Evolutionary conservation across 2,329 filamentous ascomycete genomes (phyloP).

Genomic region (Colletotrichum sp.): DNA sequence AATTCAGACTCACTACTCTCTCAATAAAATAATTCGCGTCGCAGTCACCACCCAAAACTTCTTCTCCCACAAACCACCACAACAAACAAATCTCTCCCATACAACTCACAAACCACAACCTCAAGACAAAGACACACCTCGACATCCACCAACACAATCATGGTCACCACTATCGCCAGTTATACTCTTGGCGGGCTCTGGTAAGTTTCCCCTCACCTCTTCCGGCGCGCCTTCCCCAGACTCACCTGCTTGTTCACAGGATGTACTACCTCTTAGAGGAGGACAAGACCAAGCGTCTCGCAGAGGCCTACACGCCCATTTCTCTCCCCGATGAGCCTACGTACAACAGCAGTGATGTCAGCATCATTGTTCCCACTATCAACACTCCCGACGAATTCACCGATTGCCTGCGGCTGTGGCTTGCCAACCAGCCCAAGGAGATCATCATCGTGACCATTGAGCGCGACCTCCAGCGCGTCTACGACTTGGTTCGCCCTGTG

Average conservation of each 20-base stretch:
- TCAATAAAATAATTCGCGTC: neutral
- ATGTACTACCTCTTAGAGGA: slow-evolving; percentile 4
- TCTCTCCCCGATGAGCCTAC: neutral
- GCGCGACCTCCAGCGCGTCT: slow-evolving; percentile 4
- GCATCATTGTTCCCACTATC: slow-evolving; percentile 30
- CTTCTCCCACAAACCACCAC: neutral
- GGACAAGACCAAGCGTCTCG: neutral
- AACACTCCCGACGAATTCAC: slow-evolving; percentile 24
- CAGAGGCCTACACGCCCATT: neutral
- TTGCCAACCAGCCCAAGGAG: slow-evolving; percentile 26
- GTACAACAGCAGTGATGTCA: slow-evolving; percentile 24
- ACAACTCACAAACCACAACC: neutral
- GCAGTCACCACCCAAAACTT: neutral
- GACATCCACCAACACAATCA: neutral
- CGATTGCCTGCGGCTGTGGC: slow-evolving; percentile 25
- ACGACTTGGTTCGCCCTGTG: neutral
- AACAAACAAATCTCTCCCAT: neutral
- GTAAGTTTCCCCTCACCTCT: neutral
- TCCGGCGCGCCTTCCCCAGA: too few relatives aligned
- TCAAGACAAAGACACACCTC: neutral
- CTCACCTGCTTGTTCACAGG: neutral
- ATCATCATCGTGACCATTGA: slow-evolving; percentile 31
- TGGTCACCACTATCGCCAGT: neutral
- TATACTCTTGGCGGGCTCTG: neutral
- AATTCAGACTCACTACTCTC: neutral